Percentiles rank a stretch among this genome's conserved stretches.
These are phyloP conservation scores for Colletotrichum tofieldiae DNA, from an alignment of 2,329 filamentous ascomycete genomes.

Conservation along the genomic window DNA sequence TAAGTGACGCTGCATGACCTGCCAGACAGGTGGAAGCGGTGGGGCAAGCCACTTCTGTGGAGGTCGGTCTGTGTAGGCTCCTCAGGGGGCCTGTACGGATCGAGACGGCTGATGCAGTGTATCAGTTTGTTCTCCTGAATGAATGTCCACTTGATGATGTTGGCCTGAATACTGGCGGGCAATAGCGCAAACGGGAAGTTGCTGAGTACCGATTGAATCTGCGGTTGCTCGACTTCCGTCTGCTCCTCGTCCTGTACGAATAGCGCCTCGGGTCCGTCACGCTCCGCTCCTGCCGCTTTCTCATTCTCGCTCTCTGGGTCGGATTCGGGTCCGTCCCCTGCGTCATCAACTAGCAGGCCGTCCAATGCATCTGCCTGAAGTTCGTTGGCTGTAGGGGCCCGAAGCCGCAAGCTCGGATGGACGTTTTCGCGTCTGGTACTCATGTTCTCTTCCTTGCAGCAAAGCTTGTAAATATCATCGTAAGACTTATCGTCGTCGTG, in stretches of 20 bases:
- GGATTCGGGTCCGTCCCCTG: too few relatives aligned
- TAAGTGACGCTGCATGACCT: conserved; percentile 51
- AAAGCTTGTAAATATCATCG: conserved; percentile 44
- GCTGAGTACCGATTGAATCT: neutral
- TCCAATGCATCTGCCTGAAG: neutral
- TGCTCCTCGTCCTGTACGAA: conserved; percentile 21
- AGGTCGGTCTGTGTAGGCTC: conserved; percentile 33
- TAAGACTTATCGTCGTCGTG: conserved; percentile 29
- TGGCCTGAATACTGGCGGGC: conserved; percentile 48
- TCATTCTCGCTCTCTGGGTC: neutral
- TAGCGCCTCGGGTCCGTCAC: conserved; percentile 3
- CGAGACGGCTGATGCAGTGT: conserved; percentile 63
- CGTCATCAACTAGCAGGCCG: neutral
- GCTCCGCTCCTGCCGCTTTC: neutral
- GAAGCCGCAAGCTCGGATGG: conserved; percentile 51
- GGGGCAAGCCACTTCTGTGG: conserved; percentile 48
- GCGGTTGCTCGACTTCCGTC: neutral
- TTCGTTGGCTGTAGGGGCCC: conserved; percentile 18
- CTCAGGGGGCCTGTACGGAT: conserved; percentile 49
- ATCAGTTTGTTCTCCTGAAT: conserved; percentile 54
- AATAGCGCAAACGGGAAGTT: conserved; percentile 52
- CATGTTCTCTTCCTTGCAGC: conserved; percentile 56
- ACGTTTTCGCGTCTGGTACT: conserved; percentile 34
- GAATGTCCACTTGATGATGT: conserved; percentile 56
- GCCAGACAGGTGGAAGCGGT: conserved; percentile 58